These are phyloP conservation scores for Kwoniella dendrophila DNA, from an alignment of 768 basidiomycete genomes.

Conservation along the genomic window DNA sequence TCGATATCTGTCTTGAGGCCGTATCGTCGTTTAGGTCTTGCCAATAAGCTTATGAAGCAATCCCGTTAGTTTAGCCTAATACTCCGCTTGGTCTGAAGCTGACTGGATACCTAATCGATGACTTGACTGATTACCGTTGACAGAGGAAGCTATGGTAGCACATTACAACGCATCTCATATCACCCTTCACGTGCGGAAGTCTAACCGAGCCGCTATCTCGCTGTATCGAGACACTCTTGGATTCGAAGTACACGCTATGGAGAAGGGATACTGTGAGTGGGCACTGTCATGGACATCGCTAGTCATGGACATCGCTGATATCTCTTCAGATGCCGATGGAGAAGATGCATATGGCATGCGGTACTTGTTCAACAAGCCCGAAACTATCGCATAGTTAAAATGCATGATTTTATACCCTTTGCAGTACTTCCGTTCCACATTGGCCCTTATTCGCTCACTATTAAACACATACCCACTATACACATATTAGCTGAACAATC, in stretches of 20 bases:
- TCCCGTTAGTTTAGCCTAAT: constrained; percentile 68
- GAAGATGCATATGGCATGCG: constrained; percentile 94
- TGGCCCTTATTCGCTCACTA: too few relatives aligned
- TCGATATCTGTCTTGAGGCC: constrained; percentile 92
- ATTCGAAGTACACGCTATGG: constrained; percentile 80
- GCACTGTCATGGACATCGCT: background rate
- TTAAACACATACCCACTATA: too few relatives aligned
- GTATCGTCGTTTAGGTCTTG: constrained; percentile 86
- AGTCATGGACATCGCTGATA: background rate
- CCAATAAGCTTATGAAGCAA: constrained; percentile 90
- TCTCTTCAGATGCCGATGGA: constrained; percentile 83
- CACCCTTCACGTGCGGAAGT: constrained; percentile 87
- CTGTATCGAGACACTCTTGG: constrained; percentile 88
- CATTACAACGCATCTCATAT: constrained; percentile 84
- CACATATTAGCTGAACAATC: too few relatives aligned
- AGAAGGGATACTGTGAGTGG: constrained; percentile 84
- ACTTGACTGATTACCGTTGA: background rate
- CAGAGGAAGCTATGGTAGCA: constrained; percentile 88
- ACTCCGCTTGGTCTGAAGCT: background rate
- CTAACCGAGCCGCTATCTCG: constrained; percentile 87
- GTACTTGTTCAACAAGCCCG: constrained; percentile 56
- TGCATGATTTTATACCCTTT: background rate
- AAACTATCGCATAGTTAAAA: background rate
- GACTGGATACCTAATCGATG: too few relatives aligned
- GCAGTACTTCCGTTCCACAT: too few relatives aligned